phyloP scores from a whole-genome alignment of 345 rosid species.

The Rhodamnia rubescens region DNA sequence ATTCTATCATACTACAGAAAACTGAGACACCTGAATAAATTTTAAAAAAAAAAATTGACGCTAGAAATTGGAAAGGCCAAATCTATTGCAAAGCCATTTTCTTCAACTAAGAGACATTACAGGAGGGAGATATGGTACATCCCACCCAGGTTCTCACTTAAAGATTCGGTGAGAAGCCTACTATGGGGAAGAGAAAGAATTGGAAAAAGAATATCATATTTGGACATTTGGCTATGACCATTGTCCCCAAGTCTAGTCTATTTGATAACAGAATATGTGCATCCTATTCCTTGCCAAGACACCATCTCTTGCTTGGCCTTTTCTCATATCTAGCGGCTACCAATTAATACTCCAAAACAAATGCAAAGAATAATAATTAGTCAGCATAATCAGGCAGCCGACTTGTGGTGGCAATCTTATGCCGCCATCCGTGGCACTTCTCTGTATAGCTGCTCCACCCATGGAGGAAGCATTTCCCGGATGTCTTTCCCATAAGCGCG shows the following conservation, averaged over 20 bases:
- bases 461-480: constrained; percentile 37
- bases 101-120: background rate
- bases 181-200: background rate
- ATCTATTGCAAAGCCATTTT: background rate
- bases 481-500: constrained; percentile 22
- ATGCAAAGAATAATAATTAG: background rate
- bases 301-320: background rate
- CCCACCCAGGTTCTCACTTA: background rate
- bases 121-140: background rate
- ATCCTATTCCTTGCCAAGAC: background rate
- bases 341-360: background rate
- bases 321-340: background rate
- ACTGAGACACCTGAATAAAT: background rate
- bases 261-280: background rate
- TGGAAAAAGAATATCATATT: background rate
- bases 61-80: background rate
- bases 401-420: background rate
- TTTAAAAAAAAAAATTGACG: background rate
- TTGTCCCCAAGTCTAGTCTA: background rate
- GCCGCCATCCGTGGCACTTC: constrained; percentile 96
- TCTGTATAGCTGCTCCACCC: constrained; percentile 86
- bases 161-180: background rate
- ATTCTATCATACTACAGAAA: no score
- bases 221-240: background rate
- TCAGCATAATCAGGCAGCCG: background rate